Percentiles rank a stretch among this genome's conserved stretches.
Conservation (phyloP, 768 basidiomycete species). For the Scleroderma bovista region DNA sequence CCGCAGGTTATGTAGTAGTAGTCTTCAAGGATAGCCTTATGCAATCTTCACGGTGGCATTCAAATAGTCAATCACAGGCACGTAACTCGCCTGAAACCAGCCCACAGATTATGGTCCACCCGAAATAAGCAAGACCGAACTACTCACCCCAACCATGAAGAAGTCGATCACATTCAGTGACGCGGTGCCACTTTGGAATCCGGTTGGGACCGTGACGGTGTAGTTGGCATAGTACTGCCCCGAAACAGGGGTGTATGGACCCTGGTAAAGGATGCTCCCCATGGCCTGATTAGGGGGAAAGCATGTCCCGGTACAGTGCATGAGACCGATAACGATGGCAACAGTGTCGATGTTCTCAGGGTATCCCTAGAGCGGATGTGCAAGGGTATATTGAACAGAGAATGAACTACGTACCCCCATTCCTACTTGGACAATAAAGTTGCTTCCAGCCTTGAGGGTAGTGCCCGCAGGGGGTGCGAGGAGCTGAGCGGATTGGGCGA, state of each 20-base stretch:
- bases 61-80: conserved; percentile 15
- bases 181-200: conserved; percentile 22
- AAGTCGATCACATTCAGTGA: conserved; percentile 34
- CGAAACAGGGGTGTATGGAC: conserved; percentile 23
- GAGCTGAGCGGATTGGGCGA: conserved; percentile 13
- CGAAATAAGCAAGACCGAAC: no score
- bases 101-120: neutral
- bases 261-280: conserved; percentile 32
- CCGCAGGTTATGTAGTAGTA: no score
- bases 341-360: conserved; percentile 22
- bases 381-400: neutral
- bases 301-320: conserved; percentile 21
- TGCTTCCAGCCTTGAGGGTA: conserved; percentile 5
- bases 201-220: conserved; percentile 24
- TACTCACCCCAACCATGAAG: conserved; percentile 37
- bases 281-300: conserved; percentile 17
- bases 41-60: conserved; percentile 16
- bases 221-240: conserved; percentile 26
- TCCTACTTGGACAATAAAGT: conserved; percentile 11
- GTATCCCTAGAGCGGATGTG: conserved; percentile 8
- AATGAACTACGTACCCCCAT: conserved; percentile 12
- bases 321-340: conserved; percentile 29
- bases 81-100: conserved; percentile 6
- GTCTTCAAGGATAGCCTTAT: neutral
- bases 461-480: conserved; percentile 6